Base-by-base conservation (phyloP, 805 yeast genomes). In the Lipomyces spencermartinsiae region DNA sequence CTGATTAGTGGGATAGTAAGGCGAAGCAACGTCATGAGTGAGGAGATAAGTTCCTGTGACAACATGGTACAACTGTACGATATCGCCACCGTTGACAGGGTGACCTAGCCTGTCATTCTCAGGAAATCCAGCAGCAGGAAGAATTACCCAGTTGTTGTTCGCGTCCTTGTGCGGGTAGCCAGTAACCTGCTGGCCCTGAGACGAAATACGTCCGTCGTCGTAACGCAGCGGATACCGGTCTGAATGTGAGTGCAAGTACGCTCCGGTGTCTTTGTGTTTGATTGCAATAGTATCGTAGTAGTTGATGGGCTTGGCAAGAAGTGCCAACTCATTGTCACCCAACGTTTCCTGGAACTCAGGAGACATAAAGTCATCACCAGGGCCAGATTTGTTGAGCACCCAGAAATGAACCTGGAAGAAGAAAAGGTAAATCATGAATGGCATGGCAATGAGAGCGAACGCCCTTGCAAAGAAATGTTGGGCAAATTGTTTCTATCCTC, bases 11-110 rank as follows among this genome's bases (percentile, higher is more conserved):
- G 98, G 90, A 75, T 80, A 89, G 70, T 89, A 82, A 35, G 99
- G 98, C 2, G 98, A 95, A 1, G 97, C 97, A 64, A 95, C 98
- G 78, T 94, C 98, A 77, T 95, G 99, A 25, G 98, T 86, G 75
- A 92, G 84, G 73, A 95, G 81, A 74, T 81, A 89, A 10, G 97
- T 90, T 63, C 92, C 85, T 1, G 98, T 93, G 37, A 83, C 87
- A 61, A 90, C 85, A 76, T 95, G 99, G 78, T 85, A 87, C 66
- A 95, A 82, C 79, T 98, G 90, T 66, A 95, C 82, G 22, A 84
- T 78, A 75, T 92, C 95, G 72, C 91, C 90, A 70, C 92, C 87
- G 71, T 75, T 80, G 49, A 95, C 89, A 4, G 86, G 83, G 59
- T 83, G 85, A 19, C 83, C 83, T 2, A 67, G 33, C 75, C 74